These are phyloP conservation scores for Schizochytrium sp. DNA, from an alignment of 108 stramenopile species.

Conservation along the genomic window DNA sequence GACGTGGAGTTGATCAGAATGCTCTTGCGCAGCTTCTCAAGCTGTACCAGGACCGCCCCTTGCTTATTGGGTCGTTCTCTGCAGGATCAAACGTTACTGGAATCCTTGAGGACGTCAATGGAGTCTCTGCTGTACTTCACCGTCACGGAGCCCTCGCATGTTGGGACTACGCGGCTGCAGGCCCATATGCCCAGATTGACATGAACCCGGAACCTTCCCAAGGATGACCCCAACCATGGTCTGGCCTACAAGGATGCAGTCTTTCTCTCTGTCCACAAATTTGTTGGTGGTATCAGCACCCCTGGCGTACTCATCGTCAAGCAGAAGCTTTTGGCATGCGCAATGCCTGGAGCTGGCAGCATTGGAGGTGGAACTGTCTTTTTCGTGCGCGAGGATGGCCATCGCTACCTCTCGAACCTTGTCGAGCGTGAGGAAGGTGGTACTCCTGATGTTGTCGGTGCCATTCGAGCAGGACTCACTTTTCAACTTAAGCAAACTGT, in stretches of 20 bases:
- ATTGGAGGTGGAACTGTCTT: conserved; percentile 97
- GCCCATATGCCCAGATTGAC: conserved; percentile 88
- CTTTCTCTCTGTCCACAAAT: conserved; percentile 78
- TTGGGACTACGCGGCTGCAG: conserved; percentile 96
- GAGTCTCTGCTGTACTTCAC: conserved; percentile 84
- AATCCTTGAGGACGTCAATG: conserved; percentile 82
- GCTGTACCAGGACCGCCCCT: conserved; percentile 66
- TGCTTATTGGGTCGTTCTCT: conserved; percentile 88
- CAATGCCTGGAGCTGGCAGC: conserved; percentile 77
- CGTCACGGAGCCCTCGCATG: conserved; percentile 86
- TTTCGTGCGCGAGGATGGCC: conserved; percentile 85
- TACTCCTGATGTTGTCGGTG: conserved; percentile 92
- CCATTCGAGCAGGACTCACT: conserved; percentile 88
- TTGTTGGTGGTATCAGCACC: conserved; percentile 81
- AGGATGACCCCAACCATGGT: conserved; percentile 1
- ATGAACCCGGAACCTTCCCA: conserved; percentile 80
- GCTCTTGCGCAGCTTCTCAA: conserved; percentile 81
- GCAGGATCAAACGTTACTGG: conserved; percentile 96
- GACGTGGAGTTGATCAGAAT: conserved; percentile 76
- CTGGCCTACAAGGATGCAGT: conserved; percentile 73
- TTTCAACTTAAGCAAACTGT: conserved; percentile 80
- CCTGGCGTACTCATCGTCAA: conserved; percentile 93
- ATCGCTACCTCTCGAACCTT: conserved; percentile 90
- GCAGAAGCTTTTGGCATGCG: conserved; percentile 81
- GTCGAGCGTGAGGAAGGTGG: conserved; percentile 97